Conservation (phyloP, 164 flowering plant genomes). For the Magnolia officinalis region DNA sequence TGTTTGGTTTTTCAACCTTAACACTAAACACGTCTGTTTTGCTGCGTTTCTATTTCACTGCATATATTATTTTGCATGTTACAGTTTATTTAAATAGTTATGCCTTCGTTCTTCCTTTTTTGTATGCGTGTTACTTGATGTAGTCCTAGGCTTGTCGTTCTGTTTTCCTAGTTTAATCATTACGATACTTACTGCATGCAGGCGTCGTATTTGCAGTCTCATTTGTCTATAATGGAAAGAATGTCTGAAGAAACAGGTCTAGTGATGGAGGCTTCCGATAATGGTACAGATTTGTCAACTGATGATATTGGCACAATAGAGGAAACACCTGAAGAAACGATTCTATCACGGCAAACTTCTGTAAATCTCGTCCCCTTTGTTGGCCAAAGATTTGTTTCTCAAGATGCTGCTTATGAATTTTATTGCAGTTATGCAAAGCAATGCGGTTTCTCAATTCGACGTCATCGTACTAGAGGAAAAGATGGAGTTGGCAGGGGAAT, state of each 20-base stretch:
- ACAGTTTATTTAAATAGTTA: background rate
- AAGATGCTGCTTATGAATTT: conserved; percentile 87
- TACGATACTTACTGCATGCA: conserved; percentile 13
- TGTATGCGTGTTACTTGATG: background rate
- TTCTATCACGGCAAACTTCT: conserved; percentile 71
- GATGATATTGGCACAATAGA: conserved; percentile 59
- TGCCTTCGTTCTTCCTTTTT: background rate
- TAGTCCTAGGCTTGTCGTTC: background rate
- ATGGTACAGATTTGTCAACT: conserved; percentile 57
- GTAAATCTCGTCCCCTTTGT: conserved; percentile 72
- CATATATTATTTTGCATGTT: background rate
- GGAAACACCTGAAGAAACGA: conserved; percentile 67
- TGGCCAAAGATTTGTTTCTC: conserved; percentile 84
- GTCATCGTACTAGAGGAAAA: conserved; percentile 81
- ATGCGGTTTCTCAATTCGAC: conserved; percentile 81
- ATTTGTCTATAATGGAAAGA: conserved; percentile 10
- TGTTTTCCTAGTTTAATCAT: background rate
- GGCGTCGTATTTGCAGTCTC: conserved; percentile 23
- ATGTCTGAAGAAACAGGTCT: conserved; percentile 50
- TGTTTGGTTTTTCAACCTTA: background rate
- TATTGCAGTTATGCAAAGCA: conserved; percentile 86
- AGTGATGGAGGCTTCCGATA: conserved; percentile 54
- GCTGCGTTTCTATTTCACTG: too few species aligned
- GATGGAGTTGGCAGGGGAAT: conserved; percentile 82
- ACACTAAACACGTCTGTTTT: too few species aligned